phyloP scores from a whole-genome alignment of 2,329 filamentous ascomycete species.

The Thielaviopsis euricoi region DNA sequence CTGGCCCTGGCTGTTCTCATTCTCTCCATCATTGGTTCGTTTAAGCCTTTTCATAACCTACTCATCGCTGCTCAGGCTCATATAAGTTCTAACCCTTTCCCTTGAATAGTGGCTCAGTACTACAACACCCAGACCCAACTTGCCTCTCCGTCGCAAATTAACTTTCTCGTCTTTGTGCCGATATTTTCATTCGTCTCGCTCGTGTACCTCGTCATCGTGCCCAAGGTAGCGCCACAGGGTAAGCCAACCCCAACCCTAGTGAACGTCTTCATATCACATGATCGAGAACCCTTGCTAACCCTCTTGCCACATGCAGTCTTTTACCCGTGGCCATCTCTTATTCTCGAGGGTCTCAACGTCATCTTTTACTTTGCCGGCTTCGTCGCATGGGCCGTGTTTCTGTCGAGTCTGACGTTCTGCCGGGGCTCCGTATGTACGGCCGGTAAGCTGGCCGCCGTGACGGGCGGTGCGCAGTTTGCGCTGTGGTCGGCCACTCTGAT shows the following conservation, averaged over 20 bases:
- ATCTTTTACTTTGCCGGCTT: conserved; percentile 44
- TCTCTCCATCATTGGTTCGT: conserved; percentile 34
- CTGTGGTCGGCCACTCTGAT: conserved; percentile 34
- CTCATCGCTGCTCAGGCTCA: not conserved
- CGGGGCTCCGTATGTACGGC: conserved; percentile 38
- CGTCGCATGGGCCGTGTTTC: conserved; percentile 39
- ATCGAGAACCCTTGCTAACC: not conserved
- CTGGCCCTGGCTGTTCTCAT: conserved; percentile 30
- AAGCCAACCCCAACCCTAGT: conserved; percentile 12
- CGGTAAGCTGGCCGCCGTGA: conserved; percentile 36
- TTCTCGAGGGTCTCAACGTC: conserved; percentile 33
- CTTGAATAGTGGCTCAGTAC: conserved; percentile 40
- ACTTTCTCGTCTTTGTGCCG: conserved; percentile 39
- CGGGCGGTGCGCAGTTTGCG: conserved; percentile 35
- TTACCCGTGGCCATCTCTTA: conserved; percentile 32
- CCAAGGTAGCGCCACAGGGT: conserved; percentile 28
- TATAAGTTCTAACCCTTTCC: conserved; percentile 10
- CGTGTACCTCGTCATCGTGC: conserved; percentile 33
- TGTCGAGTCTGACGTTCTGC: conserved; percentile 39
- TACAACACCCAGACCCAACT: conserved; percentile 38
- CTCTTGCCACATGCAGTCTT: conserved; percentile 19
- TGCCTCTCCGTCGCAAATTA: conserved; percentile 37
- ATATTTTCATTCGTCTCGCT: conserved; percentile 38
- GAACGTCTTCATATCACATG: not conserved
- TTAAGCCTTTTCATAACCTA: not conserved